Base-by-base conservation (phyloP, 2,329 filamentous ascomycete species). In the Pezicula neosporulosa region DNA sequence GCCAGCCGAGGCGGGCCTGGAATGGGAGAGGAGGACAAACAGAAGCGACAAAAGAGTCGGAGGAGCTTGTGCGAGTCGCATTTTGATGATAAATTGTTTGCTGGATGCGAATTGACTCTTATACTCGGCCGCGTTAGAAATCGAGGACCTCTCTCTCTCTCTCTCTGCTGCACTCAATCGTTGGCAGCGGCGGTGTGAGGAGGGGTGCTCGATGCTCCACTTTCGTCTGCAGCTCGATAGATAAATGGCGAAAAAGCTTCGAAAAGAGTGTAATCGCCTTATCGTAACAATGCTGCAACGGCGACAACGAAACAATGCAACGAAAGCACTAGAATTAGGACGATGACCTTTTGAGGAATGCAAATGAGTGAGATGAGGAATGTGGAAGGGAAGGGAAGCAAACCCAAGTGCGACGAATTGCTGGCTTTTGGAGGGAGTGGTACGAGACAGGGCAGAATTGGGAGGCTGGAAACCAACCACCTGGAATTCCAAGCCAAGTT, bases 1-100 rank as follows among this genome's bases (percentile, higher is more conserved):
- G 21, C 68, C 65, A 16, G 79, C 78, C 46, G 64, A 60, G 56
- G 65, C 61, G 10, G 62, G 62, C 54, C 59, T 67, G 60, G 57
- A 63, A 53, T 64, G 64, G 24, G 68, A 62, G 57, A 78, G 65
- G 8, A 76, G 63, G 42, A 52, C 43, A 55, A 77, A 60, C 55
- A 74, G 62, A 51, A 71, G 59, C 12, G 65, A 60, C 36, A 67
- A 53, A 30, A 70, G 55, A 45, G 58, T 54, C 45, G 61, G 56
- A 50, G 62, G 60, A 49, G 58, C 51, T 51, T 59, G 62, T 52
- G 60, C 63, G 50, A 60, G 55, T 58, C 66, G 70, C 72, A 73
- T 73, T 47, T 60, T 70, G 65, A 53, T 48, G 47, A 24, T 24
- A 27, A 51, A 51, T 33, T 49, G 35, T 18, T 43, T 28, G 44